Percentiles rank a stretch among this genome's conserved stretches.
Conservation (phyloP, 148 eudicot genomes). For the Diospyros lotus region DNA sequence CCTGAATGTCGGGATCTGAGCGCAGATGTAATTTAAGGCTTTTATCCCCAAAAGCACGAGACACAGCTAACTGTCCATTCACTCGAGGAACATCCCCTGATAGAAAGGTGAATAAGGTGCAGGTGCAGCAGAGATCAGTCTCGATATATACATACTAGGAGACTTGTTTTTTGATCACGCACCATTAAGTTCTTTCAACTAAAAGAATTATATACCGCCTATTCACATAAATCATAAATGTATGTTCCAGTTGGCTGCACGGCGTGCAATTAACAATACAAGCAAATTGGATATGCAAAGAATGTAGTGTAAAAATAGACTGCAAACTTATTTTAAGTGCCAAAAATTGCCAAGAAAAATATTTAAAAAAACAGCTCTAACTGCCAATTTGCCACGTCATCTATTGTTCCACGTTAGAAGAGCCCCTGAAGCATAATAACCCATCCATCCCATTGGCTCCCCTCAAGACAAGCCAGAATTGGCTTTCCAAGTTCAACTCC, state of each 20-base stretch:
- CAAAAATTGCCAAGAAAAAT: too few relatives aligned
- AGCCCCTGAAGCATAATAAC: too few relatives aligned
- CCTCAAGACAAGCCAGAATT: too few relatives aligned
- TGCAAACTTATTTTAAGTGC: too few relatives aligned
- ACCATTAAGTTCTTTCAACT: not conserved
- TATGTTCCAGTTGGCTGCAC: too few relatives aligned
- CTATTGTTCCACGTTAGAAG: too few relatives aligned
- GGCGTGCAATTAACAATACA: not conserved
- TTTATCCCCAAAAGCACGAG: slow-evolving; percentile 80
- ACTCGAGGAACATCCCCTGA: slow-evolving; percentile 77
- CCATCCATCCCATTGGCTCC: too few relatives aligned
- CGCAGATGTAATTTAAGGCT: slow-evolving; percentile 62
- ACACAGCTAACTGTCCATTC: slow-evolving; percentile 73
- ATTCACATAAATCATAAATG: not conserved
- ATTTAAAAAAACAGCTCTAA: too few relatives aligned
- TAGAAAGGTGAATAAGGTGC: not conserved
- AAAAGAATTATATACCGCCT: not conserved
- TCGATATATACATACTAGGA: not conserved
- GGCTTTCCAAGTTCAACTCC: too few relatives aligned
- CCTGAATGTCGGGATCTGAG: slow-evolving; percentile 59
- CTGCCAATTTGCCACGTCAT: too few relatives aligned
- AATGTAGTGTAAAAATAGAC: too few relatives aligned
- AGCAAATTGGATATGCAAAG: too few relatives aligned
- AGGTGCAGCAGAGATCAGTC: not conserved
- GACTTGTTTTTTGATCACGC: not conserved